A percentile compares a stretch with the other conserved stretches of the same genome.
These are phyloP conservation scores for Gentiana dahurica DNA, from an alignment of 257 asterid species.

Conservation along the genomic window DNA sequence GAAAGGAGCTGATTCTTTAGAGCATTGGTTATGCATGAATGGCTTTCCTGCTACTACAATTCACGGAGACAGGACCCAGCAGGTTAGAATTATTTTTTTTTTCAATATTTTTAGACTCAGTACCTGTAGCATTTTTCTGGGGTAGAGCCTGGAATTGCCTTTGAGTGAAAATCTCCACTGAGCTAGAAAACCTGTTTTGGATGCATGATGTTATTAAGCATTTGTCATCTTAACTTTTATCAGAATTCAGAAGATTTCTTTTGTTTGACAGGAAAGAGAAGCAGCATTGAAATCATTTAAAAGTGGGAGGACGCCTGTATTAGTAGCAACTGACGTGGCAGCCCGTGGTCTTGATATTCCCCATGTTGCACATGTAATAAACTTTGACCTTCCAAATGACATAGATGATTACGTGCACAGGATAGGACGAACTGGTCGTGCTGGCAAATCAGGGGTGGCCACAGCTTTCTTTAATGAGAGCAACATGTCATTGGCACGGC, in stretches of 20 bases:
- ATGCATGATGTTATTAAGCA: too few relatives aligned
- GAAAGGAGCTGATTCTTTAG: slow-evolving; percentile 86
- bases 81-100: slow-evolving; percentile 24
- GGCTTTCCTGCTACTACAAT: slow-evolving; percentile 85
- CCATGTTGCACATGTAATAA: slow-evolving; percentile 68
- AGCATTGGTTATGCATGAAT: slow-evolving; percentile 49
- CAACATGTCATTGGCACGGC: slow-evolving; percentile 53
- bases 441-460: slow-evolving; percentile 80
- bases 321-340: slow-evolving; percentile 92
- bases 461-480: slow-evolving; percentile 78
- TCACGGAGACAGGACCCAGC: slow-evolving; percentile 88
- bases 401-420: slow-evolving; percentile 84
- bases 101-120: too few relatives aligned
- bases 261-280: slow-evolving; percentile 61
- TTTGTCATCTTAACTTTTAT: too few relatives aligned
- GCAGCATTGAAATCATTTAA: slow-evolving; percentile 68
- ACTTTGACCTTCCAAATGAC: slow-evolving; percentile 84
- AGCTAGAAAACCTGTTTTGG: too few relatives aligned
- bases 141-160: too few relatives aligned
- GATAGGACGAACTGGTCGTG: slow-evolving; percentile 87
- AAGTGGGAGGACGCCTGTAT: slow-evolving; percentile 72
- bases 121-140: too few relatives aligned
- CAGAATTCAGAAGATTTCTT: slow-evolving; percentile 4
- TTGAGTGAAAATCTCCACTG: too few relatives aligned
- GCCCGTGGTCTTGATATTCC: slow-evolving; percentile 95